A percentile compares a stretch with the other conserved stretches of the same genome.
Evolutionary conservation across 2,329 filamentous ascomycete species (phyloP).

Genomic region (Neopestalotiopsis clavispora): DNA sequence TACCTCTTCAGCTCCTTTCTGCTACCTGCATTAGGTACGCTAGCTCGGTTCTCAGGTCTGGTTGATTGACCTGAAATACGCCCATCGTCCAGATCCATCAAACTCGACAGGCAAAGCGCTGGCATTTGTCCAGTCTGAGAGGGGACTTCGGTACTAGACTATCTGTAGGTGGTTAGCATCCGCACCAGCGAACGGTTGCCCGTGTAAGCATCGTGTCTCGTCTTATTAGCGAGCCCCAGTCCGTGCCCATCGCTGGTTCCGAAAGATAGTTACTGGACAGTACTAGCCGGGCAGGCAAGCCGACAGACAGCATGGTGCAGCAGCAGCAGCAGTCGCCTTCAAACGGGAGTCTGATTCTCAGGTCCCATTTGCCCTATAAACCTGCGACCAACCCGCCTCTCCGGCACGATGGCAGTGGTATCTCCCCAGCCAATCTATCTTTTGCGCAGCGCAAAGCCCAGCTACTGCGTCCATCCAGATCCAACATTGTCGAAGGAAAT

Average conservation of each 20-base stretch:
- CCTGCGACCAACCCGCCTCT: conserved; percentile 24
- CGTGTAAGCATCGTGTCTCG: not conserved
- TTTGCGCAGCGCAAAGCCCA: conserved; percentile 39
- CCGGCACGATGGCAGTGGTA: conserved; percentile 21
- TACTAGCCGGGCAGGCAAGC: too few relatives aligned
- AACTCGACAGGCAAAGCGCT: not conserved
- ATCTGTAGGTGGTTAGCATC: not conserved
- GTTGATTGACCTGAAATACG: not conserved
- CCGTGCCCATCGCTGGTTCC: conserved; percentile 12
- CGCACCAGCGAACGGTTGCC: not conserved
- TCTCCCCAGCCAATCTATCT: conserved; percentile 23
- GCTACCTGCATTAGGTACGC: not conserved
- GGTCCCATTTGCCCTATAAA: conserved; percentile 20
- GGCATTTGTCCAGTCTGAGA: not conserved
- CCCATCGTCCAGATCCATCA: not conserved
- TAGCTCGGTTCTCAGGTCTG: not conserved
- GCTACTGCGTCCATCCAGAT: conserved; percentile 27
- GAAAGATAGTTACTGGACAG: not conserved
- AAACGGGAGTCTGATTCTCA: not conserved
- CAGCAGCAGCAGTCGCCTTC: conserved; percentile 4
- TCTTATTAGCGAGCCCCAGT: conserved; percentile 7
- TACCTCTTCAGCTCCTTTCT: not conserved
- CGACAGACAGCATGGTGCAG: too few relatives aligned
- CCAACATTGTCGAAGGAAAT: conserved; percentile 42
- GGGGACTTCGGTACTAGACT: not conserved